Evolutionary conservation across 2,329 filamentous ascomycete species (phyloP).

Genomic region (Calonectria pteridis): DNA sequence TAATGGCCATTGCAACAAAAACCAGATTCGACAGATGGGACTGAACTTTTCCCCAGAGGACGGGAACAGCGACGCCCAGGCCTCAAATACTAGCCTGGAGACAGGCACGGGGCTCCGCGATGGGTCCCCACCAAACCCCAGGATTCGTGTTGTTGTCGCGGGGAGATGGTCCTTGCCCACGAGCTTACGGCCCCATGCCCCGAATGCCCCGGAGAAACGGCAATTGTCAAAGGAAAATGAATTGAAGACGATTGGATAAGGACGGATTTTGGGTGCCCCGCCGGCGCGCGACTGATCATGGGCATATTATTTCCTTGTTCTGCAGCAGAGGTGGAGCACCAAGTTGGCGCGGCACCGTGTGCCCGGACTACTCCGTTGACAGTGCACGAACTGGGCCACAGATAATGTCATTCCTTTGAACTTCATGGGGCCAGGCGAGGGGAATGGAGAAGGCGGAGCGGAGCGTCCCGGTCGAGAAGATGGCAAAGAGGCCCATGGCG

Average conservation of each 20-base stretch:
- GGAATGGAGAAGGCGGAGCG: neutral
- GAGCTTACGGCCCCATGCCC: neutral
- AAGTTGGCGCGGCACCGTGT: neutral
- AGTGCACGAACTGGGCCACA: neutral
- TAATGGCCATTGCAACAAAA: neutral
- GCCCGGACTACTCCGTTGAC: neutral
- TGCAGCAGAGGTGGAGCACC: neutral
- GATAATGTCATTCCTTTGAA: neutral
- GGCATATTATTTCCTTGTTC: neutral
- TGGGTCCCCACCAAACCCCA: constrained; percentile 3
- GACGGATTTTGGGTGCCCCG: neutral
- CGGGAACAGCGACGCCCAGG: neutral
- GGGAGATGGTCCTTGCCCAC: neutral
- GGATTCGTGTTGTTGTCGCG: too few relatives aligned
- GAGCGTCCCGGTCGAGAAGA: neutral
- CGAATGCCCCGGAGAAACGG: neutral
- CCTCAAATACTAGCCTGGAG: neutral
- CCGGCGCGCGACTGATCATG: neutral
- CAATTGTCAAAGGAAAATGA: neutral
- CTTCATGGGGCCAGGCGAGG: neutral
- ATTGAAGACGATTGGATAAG: neutral
- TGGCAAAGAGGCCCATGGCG: neutral
- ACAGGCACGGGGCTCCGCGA: neutral
- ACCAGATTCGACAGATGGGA: neutral
- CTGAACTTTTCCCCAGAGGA: neutral